Evolutionary conservation across 257 asterid species (phyloP).

Genomic region (Echium plantagineum): DNA sequence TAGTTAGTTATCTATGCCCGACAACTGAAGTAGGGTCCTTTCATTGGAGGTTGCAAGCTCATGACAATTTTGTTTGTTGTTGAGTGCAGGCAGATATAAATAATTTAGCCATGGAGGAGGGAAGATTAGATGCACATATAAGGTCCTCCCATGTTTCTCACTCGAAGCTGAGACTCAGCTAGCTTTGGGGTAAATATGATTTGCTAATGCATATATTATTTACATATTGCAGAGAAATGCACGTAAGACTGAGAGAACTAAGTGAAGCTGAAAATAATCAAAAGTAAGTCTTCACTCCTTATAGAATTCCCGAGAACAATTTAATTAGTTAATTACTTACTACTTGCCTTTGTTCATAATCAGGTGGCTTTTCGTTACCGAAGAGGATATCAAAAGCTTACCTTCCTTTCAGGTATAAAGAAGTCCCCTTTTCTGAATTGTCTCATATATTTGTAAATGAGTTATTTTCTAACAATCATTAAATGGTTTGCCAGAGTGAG

Average conservation of each 20-base stretch:
- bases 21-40: background rate
- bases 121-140: slow-evolving; percentile 29
- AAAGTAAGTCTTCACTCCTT: slow-evolving; percentile 19
- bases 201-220: slow-evolving; percentile 10
- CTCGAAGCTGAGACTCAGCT: slow-evolving; percentile 4
- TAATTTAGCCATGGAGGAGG: slow-evolving; percentile 26
- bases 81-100: slow-evolving; percentile 29
- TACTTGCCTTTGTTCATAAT: slow-evolving; percentile 9
- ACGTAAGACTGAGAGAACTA: slow-evolving; percentile 29
- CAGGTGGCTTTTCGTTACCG: slow-evolving; percentile 88
- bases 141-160: slow-evolving; percentile 17
- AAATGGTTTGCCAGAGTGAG: slow-evolving; percentile 49
- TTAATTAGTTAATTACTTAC: slow-evolving; percentile 4
- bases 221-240: slow-evolving; percentile 28
- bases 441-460: background rate
- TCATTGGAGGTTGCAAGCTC: background rate
- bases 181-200: slow-evolving; percentile 1
- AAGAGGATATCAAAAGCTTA: slow-evolving; percentile 72
- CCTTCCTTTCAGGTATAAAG: slow-evolving; percentile 75
- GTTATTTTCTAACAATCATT: background rate
- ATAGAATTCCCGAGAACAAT: background rate
- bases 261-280: slow-evolving; percentile 36
- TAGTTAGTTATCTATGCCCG: background rate
- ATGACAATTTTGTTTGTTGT: background rate
- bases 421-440: slow-evolving; percentile 1